Base-by-base conservation (phyloP, 306 rosid genomes). In the Abrus precatorius region DNA sequence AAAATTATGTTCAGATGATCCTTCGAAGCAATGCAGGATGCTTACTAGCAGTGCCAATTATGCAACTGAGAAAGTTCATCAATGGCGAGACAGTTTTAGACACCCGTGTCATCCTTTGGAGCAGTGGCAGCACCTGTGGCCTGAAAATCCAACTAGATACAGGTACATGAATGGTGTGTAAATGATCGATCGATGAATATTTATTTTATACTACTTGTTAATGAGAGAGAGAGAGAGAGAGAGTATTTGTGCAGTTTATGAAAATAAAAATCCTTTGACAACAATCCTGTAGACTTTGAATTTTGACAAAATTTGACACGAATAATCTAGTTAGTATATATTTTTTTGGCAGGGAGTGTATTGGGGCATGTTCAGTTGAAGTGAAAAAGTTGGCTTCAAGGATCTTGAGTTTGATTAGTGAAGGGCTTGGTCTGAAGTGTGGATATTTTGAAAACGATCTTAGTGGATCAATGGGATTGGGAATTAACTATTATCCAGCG, bases 101-200 rank as follows among this genome's bases (percentile, higher is more conserved):
- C 84, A 84, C 70, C 82, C 70, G 1, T 75, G 79, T 80, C 49
- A 69, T 53, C 87, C 85, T 60, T 43, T 75, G 50, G 81, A 84
- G 40, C 44, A 79, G 45, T 84, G 83, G 76, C 64, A 79, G 9
- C 84, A 84, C 4, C 14, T 75, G 0, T 80, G 84, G 84, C 84
- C 87, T 14, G 5, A 84, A 84, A 57, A 75, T 41, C 87, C 87
- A 61, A 48, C 78, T 3, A 53, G 1, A 32, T 80, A 80, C 61
- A 56, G 69, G 83, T 66, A 80, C 56, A 40, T 7, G 0, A 38
- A 54, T 27, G 40, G 14, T 59, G 6, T 57, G 1, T 57, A 57
- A 27, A 5, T 36, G 40, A 36, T 36, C 40, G 20, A 20, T 20
- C 20, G 20, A 20, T 20, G 20, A 36, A 3, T 30, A 27, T 8